Percentiles rank a stretch among this genome's conserved stretches.
Conservation (phyloP, 1,284 basidiomycete species). For the Sanguinoderma infundibulare region DNA sequence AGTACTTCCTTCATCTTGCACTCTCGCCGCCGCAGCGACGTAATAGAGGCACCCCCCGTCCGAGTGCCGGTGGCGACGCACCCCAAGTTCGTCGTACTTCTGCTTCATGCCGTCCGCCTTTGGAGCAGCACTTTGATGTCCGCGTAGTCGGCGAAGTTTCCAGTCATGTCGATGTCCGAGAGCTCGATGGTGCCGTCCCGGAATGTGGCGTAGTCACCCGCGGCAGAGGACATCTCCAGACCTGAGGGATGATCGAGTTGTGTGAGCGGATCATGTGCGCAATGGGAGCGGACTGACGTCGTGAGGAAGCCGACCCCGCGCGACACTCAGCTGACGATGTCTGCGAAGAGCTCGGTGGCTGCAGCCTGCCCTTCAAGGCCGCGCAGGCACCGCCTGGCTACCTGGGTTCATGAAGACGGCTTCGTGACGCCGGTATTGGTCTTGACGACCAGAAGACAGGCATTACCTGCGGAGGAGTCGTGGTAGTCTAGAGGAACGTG, state of each 20-base stretch:
- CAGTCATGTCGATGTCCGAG: slow-evolving; percentile 13
- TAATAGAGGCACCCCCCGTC: slow-evolving; percentile 14
- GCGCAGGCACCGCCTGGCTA: too few relatives aligned
- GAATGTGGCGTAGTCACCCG: slow-evolving; percentile 5
- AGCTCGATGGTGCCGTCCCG: slow-evolving; percentile 13
- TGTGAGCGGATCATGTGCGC: too few relatives aligned
- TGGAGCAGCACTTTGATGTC: slow-evolving; percentile 8
- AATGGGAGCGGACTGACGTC: neutral
- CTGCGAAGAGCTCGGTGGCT: slow-evolving; percentile 10
- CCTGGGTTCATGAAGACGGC: too few relatives aligned
- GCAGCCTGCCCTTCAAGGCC: too few relatives aligned
- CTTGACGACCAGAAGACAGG: too few relatives aligned
- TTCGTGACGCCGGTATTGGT: too few relatives aligned
- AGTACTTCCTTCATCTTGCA: too few relatives aligned
- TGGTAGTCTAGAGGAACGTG: too few relatives aligned
- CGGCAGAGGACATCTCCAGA: slow-evolving; percentile 17
- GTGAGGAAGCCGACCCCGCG: slow-evolving; percentile 17
- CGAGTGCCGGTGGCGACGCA: slow-evolving; percentile 2
- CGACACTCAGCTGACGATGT: slow-evolving; percentile 20
- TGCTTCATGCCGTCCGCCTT: slow-evolving; percentile 16
- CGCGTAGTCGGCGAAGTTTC: slow-evolving; percentile 13
- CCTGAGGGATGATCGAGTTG: neutral
- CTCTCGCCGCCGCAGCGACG: slow-evolving; percentile 22
- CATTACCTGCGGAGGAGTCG: too few relatives aligned
- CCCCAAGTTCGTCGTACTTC: slow-evolving; percentile 18